Conservation (phyloP, 208 protist genomes). For the Trichomonas vaginalis region DNA sequence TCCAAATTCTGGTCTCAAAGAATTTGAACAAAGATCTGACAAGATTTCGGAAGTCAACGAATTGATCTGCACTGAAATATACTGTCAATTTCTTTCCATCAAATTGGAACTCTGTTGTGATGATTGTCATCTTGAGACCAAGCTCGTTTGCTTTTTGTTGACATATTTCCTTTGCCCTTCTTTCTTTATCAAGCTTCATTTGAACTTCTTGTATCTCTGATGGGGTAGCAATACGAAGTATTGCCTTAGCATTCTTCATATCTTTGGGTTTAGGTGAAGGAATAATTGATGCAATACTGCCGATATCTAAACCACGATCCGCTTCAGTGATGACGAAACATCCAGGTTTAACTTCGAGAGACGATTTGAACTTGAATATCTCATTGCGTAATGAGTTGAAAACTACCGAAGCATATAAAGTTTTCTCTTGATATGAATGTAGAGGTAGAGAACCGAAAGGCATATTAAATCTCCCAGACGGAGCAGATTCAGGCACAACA, state of each 20-base stretch:
- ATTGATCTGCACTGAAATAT: not conserved
- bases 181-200: not conserved
- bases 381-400: too few relatives aligned
- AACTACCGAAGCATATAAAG: too few relatives aligned
- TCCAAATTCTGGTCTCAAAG: not conserved
- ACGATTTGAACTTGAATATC: too few relatives aligned
- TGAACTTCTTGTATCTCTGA: not conserved
- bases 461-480: too few relatives aligned
- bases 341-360: not conserved
- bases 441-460: too few relatives aligned
- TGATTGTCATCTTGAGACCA: not conserved
- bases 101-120: not conserved
- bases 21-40: not conserved
- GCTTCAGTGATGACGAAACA: not conserved
- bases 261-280: not conserved
- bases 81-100: slow-evolving; percentile 3
- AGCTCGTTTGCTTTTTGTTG: not conserved
- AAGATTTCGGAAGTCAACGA: not conserved
- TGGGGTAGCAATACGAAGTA: not conserved
- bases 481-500: too few relatives aligned
- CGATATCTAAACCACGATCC: not conserved
- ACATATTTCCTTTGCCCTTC: not conserved
- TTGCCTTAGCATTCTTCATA: not conserved
- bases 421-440: too few relatives aligned
- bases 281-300: not conserved